Evolutionary conservation across 2,329 filamentous ascomycete genomes (phyloP).

Genomic region (Aspergillus sergii): DNA sequence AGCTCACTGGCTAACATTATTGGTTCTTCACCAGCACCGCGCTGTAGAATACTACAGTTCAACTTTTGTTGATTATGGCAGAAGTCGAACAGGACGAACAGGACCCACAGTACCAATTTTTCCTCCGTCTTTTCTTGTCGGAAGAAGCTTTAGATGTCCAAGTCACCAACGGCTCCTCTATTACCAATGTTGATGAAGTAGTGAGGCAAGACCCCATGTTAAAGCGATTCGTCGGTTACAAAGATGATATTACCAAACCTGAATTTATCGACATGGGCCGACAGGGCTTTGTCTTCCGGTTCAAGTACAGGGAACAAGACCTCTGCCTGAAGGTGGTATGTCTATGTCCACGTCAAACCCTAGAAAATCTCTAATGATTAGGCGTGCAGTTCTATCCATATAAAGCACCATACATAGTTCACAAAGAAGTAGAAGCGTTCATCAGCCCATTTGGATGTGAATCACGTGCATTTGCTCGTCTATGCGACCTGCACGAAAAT

Average conservation of each 20-base stretch:
- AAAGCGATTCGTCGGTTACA: not conserved
- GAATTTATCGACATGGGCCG: not conserved
- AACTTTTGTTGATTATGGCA: too few species aligned
- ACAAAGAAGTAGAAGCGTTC: not conserved
- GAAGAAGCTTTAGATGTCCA: too few species aligned
- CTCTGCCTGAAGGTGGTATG: not conserved
- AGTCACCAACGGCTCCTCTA: too few species aligned
- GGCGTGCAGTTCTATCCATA: not conserved
- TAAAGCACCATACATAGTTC: not conserved
- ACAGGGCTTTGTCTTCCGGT: constrained; percentile 2
- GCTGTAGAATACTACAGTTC: too few species aligned
- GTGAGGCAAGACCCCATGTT: not conserved
- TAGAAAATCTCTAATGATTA: not conserved
- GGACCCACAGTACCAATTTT: too few species aligned
- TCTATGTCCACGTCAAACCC: not conserved
- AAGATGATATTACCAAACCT: not conserved
- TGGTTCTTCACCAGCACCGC: too few species aligned
- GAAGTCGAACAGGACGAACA: too few species aligned
- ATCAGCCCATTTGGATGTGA: not conserved
- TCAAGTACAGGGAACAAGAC: not conserved
- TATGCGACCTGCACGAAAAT: constrained; percentile 2
- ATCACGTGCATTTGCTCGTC: constrained; percentile 4
- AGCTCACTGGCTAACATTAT: too few species aligned
- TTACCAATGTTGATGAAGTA: too few species aligned
- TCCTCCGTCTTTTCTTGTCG: too few species aligned